phyloP scores from a whole-genome alignment of 805 yeast genomes.

The Saccharomycopsis guyanensis region DNA sequence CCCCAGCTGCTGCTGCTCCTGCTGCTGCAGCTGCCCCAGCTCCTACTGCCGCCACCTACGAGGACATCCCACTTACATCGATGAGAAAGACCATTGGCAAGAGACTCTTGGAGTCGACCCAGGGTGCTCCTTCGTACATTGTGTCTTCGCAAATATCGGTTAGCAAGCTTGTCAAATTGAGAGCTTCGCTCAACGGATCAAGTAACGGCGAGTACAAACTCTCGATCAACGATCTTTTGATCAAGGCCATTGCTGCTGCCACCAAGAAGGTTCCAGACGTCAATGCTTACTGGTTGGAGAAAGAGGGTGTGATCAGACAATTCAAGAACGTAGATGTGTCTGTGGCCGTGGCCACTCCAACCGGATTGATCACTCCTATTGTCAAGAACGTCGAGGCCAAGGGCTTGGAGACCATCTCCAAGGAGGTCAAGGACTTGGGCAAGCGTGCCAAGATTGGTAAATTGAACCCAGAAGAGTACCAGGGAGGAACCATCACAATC shows the following conservation, averaged over 20 bases:
- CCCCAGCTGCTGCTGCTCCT: conserved; percentile 34
- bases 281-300: conserved; percentile 88
- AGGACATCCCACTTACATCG: conserved; percentile 76
- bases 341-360: conserved; percentile 97
- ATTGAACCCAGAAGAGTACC: conserved; percentile 93
- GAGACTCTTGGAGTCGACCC: conserved; percentile 82
- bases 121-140: conserved; percentile 83
- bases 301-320: conserved; percentile 86
- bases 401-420: conserved; percentile 79
- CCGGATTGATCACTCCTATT: conserved; percentile 95
- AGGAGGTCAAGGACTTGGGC: conserved; percentile 84
- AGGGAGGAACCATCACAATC: conserved; percentile 98
- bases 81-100: conserved; percentile 94
- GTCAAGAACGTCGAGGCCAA: conserved; percentile 80
- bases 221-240: conserved; percentile 87
- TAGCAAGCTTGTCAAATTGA: conserved; percentile 81
- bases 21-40: conserved; percentile 42
- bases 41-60: conserved; percentile 47
- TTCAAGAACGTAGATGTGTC: conserved; percentile 90
- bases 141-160: conserved; percentile 85
- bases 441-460: conserved; percentile 94
- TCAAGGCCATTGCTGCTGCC: conserved; percentile 93
- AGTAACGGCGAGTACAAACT: conserved; percentile 84
- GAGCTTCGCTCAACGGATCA: conserved; percentile 79
- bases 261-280: conserved; percentile 85